A percentile compares a stretch with the other conserved stretches of the same genome.
phyloP scores from a whole-genome alignment of 2,329 filamentous ascomycete genomes.

The Sporothrix inflata region DNA sequence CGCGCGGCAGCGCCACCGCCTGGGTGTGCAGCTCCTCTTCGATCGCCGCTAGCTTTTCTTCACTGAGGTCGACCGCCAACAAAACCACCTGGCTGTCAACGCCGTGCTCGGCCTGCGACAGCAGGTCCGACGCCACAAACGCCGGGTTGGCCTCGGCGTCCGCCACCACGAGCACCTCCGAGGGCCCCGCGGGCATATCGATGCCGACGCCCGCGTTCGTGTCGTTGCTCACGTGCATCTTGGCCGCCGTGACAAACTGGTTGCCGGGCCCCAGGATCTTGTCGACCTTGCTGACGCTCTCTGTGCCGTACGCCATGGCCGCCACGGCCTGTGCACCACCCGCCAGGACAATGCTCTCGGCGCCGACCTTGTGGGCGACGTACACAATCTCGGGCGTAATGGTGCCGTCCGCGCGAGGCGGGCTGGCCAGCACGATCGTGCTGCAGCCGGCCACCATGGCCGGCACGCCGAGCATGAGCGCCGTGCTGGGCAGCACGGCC shows the following conservation, averaged over 20 bases:
- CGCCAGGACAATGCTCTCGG: constrained; percentile 92
- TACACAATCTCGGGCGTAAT: constrained; percentile 98
- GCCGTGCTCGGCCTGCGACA: constrained; percentile 94
- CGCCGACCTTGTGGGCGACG: constrained; percentile 93
- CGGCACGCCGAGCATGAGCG: constrained; percentile 96
- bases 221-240: constrained; percentile 98
- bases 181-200: constrained; percentile 97
- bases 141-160: constrained; percentile 86
- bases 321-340: constrained; percentile 95
- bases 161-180: constrained; percentile 94
- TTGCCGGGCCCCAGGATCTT: constrained; percentile 98
- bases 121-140: constrained; percentile 91
- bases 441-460: constrained; percentile 97
- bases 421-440: constrained; percentile 91
- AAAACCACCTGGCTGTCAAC: constrained; percentile 94
- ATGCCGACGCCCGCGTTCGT: constrained; percentile 94
- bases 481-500: constrained; percentile 93
- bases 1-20: constrained; percentile 82
- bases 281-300: constrained; percentile 93
- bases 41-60: constrained; percentile 75
- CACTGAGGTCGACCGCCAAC: constrained; percentile 78
- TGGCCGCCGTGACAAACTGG: constrained; percentile 96
- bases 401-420: constrained; percentile 84
- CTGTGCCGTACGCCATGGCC: constrained; percentile 95
- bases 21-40: constrained; percentile 90